Percentiles rank a stretch among this genome's conserved stretches.
Conservation (phyloP, 495 filamentous ascomycete genomes). For the Xeromyces bisporus region DNA sequence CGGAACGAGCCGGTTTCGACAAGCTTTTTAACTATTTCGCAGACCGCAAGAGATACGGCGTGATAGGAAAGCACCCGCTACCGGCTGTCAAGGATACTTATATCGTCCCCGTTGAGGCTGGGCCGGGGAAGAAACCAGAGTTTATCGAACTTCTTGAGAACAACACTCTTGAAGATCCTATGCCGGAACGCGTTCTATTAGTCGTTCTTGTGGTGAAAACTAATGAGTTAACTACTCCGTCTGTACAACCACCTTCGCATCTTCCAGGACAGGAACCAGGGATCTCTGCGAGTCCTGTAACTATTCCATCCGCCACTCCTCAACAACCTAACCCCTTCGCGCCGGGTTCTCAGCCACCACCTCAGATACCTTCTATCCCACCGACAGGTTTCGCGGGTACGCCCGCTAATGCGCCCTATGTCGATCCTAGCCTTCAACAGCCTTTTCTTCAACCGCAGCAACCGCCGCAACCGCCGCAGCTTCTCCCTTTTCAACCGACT, state of each 20-base stretch:
- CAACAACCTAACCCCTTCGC: conserved; percentile 19
- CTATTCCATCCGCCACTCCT: conserved; percentile 21
- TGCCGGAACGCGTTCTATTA: conserved; percentile 53
- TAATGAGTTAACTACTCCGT: conserved; percentile 23
- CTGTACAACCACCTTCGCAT: conserved; percentile 29
- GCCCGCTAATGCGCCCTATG: conserved; percentile 7
- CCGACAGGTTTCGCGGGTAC: conserved; percentile 9
- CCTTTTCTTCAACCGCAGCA: conserved; percentile 8
- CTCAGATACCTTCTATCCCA: conserved; percentile 13
- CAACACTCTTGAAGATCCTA: conserved; percentile 47
- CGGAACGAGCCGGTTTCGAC: conserved; percentile 39
- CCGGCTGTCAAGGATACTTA: conserved; percentile 62
- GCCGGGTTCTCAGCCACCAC: conserved; percentile 10
- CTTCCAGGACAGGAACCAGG: conserved; percentile 23
- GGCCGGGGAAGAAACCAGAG: conserved; percentile 39
- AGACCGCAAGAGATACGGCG: conserved; percentile 61
- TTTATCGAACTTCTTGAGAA: conserved; percentile 65
- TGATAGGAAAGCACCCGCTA: conserved; percentile 51
- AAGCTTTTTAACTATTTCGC: conserved; percentile 66
- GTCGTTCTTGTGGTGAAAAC: conserved; percentile 59
- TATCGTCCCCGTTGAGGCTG: conserved; percentile 54
- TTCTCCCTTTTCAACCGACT: too few relatives aligned
- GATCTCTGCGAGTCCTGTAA: conserved; percentile 27
- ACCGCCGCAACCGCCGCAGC: conserved; percentile 12
- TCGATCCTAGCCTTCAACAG: conserved; percentile 9